Conservation (phyloP, 2,329 filamentous ascomycete species). For the Epichloe gansuensis region DNA sequence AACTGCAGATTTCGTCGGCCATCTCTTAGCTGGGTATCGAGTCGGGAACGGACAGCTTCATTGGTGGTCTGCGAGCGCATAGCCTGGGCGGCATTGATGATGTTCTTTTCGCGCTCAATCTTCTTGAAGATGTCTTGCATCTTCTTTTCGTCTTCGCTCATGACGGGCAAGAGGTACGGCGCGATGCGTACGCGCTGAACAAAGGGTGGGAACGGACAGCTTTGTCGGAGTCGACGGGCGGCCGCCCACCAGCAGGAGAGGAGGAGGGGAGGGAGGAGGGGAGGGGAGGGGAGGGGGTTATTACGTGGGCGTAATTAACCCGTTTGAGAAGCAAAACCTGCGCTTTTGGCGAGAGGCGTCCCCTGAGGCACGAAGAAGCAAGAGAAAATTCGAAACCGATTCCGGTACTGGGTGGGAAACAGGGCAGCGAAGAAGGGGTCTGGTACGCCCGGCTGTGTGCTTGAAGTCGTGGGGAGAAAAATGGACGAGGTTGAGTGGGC, state of each 20-base stretch:
- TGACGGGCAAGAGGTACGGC: conserved; percentile 30
- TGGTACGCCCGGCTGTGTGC: not conserved
- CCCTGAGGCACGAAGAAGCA: not conserved
- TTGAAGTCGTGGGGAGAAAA: conserved; percentile 6
- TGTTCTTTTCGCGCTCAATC: conserved; percentile 93
- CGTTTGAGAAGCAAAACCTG: not conserved
- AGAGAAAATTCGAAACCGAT: not conserved
- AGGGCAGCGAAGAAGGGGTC: not conserved
- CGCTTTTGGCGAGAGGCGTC: not conserved
- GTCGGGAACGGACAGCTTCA: conserved; percentile 74
- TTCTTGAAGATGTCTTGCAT: conserved; percentile 81
- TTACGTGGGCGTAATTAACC: not conserved
- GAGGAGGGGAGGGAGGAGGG: not conserved
- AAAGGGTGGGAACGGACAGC: conserved; percentile 6
- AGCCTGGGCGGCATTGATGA: conserved; percentile 85
- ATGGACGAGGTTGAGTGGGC: conserved; percentile 9
- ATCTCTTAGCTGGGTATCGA: conserved; percentile 91
- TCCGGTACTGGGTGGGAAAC: not conserved
- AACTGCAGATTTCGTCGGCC: conserved; percentile 89
- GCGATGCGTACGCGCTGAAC: conserved; percentile 28
- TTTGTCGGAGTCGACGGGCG: not conserved
- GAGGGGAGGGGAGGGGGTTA: not conserved
- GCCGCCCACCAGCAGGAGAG: not conserved
- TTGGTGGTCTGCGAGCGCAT: conserved; percentile 97
- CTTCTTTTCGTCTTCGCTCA: conserved; percentile 52